These are phyloP conservation scores for Maudiozyma serrabonitensis DNA, from an alignment of 805 yeast genomes.

Conservation along the genomic window DNA sequence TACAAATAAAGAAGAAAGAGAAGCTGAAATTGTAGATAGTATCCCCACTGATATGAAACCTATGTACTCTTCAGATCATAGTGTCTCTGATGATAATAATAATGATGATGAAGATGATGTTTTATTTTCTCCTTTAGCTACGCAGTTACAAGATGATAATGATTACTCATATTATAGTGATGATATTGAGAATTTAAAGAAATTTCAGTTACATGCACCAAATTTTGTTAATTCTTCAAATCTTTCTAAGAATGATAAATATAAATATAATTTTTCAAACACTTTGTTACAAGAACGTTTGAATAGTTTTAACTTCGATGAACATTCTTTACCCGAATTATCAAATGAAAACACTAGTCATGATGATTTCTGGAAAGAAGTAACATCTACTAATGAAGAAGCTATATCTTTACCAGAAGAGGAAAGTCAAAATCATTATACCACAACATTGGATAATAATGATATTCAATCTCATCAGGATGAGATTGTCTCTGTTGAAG, in stretches of 20 bases:
- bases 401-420: constrained; percentile 10
- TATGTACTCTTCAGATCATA: background rate
- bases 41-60: constrained; percentile 4
- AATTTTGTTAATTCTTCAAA: background rate
- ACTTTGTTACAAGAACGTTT: background rate
- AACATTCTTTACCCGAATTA: background rate
- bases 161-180: constrained; percentile 9
- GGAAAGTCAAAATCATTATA: constrained; percentile 1
- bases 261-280: background rate
- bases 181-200: background rate
- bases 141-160: constrained; percentile 7
- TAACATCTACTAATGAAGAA: constrained; percentile 19
- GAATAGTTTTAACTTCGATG: background rate
- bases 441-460: background rate
- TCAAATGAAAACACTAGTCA: constrained; percentile 5
- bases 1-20: background rate
- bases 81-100: constrained; percentile 2
- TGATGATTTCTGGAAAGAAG: constrained; percentile 29
- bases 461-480: background rate
- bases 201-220: constrained; percentile 1
- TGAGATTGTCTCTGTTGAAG: constrained; percentile 10
- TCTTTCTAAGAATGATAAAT: background rate
- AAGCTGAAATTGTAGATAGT: constrained; percentile 7
- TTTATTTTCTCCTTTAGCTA: constrained; percentile 20
- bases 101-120: constrained; percentile 18